These are phyloP conservation scores for Copromyces sp. DNA, from an alignment of 495 filamentous ascomycete species.

Conservation along the genomic window DNA sequence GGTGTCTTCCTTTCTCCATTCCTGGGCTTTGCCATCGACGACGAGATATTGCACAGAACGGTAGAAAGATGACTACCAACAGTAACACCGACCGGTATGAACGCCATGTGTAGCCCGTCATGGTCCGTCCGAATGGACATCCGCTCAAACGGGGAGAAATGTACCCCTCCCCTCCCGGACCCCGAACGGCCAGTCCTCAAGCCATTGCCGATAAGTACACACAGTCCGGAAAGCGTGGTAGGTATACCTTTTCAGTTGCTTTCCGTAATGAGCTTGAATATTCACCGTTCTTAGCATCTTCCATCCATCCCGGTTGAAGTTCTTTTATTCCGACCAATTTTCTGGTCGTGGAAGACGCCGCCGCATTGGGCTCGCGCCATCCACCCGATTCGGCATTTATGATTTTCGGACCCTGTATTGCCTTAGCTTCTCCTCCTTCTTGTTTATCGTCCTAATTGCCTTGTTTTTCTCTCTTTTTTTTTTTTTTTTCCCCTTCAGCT, in stretches of 20 bases:
- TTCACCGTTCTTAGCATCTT: not conserved
- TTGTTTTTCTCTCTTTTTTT: not conserved
- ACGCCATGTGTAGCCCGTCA: not conserved
- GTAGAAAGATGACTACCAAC: not conserved
- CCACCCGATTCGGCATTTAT: not conserved
- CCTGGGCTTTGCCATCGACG: not conserved
- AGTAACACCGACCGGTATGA: not conserved
- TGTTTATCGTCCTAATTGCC: not conserved
- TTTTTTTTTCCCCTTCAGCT: not conserved
- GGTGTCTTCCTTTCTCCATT: not conserved
- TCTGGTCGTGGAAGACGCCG: not conserved
- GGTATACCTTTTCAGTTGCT: not conserved
- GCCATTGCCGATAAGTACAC: not conserved
- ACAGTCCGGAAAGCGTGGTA: not conserved
- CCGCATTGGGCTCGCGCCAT: not conserved
- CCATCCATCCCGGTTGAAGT: not conserved
- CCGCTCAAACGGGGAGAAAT: not conserved
- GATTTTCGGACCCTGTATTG: not conserved
- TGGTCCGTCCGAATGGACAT: not conserved
- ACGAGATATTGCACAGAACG: not conserved
- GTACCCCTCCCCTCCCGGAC: not conserved
- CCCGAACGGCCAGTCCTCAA: not conserved
- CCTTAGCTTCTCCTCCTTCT: not conserved
- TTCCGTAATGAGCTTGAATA: not conserved
- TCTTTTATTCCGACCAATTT: not conserved